phyloP scores from a whole-genome alignment of 129 eudicot genomes.

The Flaveria ramosissima region DNA sequence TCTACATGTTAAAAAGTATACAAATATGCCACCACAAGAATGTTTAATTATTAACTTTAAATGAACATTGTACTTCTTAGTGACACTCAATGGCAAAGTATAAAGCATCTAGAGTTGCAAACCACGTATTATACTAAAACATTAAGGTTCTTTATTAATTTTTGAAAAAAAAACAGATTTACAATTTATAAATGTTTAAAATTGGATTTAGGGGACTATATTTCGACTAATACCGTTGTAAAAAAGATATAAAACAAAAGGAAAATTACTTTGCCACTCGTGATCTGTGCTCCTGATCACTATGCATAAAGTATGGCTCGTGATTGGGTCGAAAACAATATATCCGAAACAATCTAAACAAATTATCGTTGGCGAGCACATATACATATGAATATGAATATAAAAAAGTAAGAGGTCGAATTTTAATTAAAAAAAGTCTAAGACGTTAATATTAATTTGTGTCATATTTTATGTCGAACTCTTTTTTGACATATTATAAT shows the following conservation, averaged over 20 bases:
- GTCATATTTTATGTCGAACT: background rate
- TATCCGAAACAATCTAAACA: background rate
- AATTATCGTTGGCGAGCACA: background rate
- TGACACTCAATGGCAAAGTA: no score
- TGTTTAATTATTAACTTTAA: no score
- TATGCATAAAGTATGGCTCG: background rate
- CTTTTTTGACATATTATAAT: no score
- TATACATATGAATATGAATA: no score
- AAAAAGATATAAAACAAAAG: background rate
- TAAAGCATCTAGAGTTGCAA: no score
- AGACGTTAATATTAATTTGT: background rate
- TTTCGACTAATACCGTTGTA: background rate
- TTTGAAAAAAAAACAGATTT: no score
- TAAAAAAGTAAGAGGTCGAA: no score
- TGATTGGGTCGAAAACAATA: background rate
- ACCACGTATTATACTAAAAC: no score
- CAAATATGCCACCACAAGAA: no score
- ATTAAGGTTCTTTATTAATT: background rate
- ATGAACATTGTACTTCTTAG: no score
- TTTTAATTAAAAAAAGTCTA: no score
- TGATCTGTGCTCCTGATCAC: background rate
- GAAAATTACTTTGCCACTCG: slow-evolving; percentile 8
- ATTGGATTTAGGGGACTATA: background rate
- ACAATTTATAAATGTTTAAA: background rate
- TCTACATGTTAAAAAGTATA: no score